phyloP scores from a whole-genome alignment of 257 asterid genomes.

The Scutellaria galericulata region DNA sequence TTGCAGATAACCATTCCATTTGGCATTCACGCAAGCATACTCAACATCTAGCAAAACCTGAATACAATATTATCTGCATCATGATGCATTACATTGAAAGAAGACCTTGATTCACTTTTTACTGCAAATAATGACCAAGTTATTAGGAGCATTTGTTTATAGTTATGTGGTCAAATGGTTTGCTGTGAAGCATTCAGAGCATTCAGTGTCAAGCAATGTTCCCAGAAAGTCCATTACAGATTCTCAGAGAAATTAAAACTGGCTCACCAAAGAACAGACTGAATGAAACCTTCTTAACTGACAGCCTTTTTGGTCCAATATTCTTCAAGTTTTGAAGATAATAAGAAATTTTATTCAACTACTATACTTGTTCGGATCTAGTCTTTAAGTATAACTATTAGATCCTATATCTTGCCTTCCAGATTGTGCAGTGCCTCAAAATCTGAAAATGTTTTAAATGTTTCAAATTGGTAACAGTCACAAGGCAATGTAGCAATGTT shows the following conservation, averaged over 20 bases:
- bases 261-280: neutral
- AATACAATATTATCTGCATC: neutral
- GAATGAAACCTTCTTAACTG: neutral
- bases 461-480: neutral
- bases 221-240: neutral
- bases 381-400: neutral
- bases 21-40: neutral
- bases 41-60: neutral
- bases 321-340: conserved; percentile 4
- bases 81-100: neutral
- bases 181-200: neutral
- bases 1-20: neutral
- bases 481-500: neutral
- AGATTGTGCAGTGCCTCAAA: neutral
- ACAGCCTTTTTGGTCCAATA: neutral
- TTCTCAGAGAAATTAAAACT: no score
- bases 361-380: neutral
- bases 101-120: neutral
- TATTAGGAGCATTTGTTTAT: neutral
- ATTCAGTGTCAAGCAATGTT: neutral
- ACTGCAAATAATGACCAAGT: neutral
- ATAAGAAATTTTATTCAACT: neutral
- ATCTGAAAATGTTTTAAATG: neutral
- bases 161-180: conserved; percentile 9
- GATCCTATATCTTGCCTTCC: neutral